Percentiles rank a stretch among this genome's conserved stretches.
Evolutionary conservation across 2,329 filamentous ascomycete species (phyloP).

Genomic region (Colletotrichum orchidophilum): DNA sequence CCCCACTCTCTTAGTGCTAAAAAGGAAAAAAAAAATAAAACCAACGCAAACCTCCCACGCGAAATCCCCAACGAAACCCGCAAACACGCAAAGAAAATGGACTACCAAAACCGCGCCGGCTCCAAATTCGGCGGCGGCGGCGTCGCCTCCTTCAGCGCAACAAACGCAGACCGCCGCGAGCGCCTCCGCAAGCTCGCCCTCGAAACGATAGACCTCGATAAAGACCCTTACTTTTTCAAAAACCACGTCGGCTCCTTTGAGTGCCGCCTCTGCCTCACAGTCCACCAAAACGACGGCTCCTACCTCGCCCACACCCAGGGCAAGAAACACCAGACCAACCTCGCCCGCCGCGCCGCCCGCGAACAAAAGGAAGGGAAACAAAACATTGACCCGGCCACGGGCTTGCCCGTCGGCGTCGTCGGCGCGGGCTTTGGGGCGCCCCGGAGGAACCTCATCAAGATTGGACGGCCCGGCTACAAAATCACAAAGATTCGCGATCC

Average conservation of each 20-base stretch:
- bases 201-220: constrained; percentile 98
- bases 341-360: constrained; percentile 92
- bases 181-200: constrained; percentile 97
- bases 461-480: constrained; percentile 95
- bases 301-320: constrained; percentile 99
- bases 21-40: neutral
- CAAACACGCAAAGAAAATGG: constrained; percentile 55
- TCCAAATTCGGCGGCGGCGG: constrained; percentile 98
- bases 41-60: neutral
- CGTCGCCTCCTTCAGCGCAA: constrained; percentile 91
- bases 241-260: constrained; percentile 99
- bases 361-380: constrained; percentile 89
- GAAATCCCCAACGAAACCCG: neutral
- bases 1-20: too few species aligned
- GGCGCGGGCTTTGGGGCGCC: constrained; percentile 73
- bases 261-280: constrained; percentile 94
- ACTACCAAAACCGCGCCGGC: constrained; percentile 90
- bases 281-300: constrained; percentile 98
- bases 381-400: constrained; percentile 73
- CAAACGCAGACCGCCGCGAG: constrained; percentile 96
- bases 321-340: constrained; percentile 98
- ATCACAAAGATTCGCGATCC: constrained; percentile 96
- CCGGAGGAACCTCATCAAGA: constrained; percentile 90
- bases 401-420: constrained; percentile 78
- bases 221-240: constrained; percentile 99